phyloP scores from a whole-genome alignment of 306 rosid species.

The Aeschynomene evenia region DNA sequence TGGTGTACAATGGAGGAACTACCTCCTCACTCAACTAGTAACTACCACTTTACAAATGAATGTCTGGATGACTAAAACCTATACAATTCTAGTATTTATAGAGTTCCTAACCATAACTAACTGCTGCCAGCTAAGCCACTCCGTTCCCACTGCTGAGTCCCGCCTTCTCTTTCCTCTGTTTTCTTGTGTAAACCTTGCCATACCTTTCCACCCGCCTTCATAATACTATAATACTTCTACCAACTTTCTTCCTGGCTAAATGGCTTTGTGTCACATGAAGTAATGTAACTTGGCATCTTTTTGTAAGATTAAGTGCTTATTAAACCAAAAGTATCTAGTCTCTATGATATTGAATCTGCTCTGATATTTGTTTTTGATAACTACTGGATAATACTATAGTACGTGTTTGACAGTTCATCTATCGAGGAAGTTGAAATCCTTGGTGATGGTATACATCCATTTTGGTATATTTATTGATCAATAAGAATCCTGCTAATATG shows the following conservation, averaged over 20 bases:
- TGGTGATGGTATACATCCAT: not conserved
- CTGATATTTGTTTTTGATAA: constrained; percentile 7
- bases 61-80: no score
- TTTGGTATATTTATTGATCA: not conserved
- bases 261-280: not conserved
- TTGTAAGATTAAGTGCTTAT: constrained; percentile 4
- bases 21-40: no score
- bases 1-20: no score
- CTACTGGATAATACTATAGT: constrained; percentile 4
- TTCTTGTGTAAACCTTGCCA: no score
- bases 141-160: no score
- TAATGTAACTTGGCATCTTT: not conserved
- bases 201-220: not conserved
- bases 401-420: constrained; percentile 4
- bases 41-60: no score
- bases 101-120: no score
- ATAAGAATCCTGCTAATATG: constrained; percentile 6
- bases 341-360: not conserved
- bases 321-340: not conserved
- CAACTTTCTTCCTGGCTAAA: constrained; percentile 3
- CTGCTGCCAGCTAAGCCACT: no score
- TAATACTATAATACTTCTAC: not conserved
- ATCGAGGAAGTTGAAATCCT: constrained; percentile 4
- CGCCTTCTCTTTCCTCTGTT: no score
- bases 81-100: no score